These are phyloP conservation scores for Thraustochytrium striatum DNA, from an alignment of 352 stramenopile genomes.

Conservation along the genomic window DNA sequence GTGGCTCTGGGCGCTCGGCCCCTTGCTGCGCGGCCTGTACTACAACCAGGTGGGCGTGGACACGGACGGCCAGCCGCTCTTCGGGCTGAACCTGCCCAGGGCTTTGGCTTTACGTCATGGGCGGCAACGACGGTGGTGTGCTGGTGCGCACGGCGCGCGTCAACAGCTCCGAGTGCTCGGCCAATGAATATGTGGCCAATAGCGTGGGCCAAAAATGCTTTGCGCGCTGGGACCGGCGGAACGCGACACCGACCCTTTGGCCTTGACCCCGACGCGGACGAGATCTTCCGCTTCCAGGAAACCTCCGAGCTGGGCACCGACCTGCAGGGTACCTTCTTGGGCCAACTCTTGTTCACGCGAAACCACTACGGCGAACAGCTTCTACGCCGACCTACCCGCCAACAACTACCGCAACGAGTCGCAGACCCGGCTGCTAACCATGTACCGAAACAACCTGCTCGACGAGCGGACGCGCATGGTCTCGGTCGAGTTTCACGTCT, in stretches of 20 bases:
- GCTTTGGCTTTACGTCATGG: slow-evolving; percentile 25
- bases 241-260: too few relatives aligned
- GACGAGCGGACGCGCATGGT: slow-evolving; percentile 71
- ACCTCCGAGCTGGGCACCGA: neutral
- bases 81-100: neutral
- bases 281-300: too few relatives aligned
- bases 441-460: slow-evolving; percentile 69
- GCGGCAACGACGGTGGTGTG: slow-evolving; percentile 2
- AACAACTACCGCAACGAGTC: neutral
- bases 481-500: slow-evolving; percentile 73
- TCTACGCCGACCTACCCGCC: slow-evolving; percentile 7
- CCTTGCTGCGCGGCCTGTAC: neutral
- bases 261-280: too few relatives aligned
- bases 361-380: slow-evolving; percentile 7
- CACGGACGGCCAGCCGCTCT: neutral
- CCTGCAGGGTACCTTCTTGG: slow-evolving; percentile 16
- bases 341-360: neutral
- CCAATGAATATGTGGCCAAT: too few relatives aligned
- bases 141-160: slow-evolving; percentile 3
- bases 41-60: neutral
- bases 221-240: too few relatives aligned
- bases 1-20: slow-evolving; percentile 38
- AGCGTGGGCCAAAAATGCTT: too few relatives aligned
- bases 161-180: neutral
- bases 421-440: neutral